These are phyloP conservation scores for Alternaria brassicicola DNA, from an alignment of 2,329 filamentous ascomycete genomes.

Conservation along the genomic window DNA sequence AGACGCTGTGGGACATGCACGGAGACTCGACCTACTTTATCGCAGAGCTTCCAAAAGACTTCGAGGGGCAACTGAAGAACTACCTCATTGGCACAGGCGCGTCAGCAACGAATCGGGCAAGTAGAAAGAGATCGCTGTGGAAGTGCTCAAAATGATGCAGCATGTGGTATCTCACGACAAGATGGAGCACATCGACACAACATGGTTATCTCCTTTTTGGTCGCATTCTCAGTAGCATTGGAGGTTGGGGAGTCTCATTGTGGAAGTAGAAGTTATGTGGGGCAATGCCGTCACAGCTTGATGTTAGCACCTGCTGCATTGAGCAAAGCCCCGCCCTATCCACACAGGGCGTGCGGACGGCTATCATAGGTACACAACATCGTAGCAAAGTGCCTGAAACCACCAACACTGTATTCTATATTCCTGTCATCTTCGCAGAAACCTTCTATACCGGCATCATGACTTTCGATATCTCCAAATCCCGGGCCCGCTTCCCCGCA, in stretches of 20 bases:
- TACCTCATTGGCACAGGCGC: background rate
- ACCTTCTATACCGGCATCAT: background rate
- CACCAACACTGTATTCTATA: background rate
- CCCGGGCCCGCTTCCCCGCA: slow-evolving; percentile 70
- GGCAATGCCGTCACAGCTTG: slow-evolving; percentile 6
- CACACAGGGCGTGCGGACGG: slow-evolving; percentile 8
- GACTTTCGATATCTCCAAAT: slow-evolving; percentile 61
- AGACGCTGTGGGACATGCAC: background rate
- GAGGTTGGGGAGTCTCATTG: background rate
- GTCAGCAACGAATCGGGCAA: background rate
- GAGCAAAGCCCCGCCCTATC: slow-evolving; percentile 13
- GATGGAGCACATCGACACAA: background rate
- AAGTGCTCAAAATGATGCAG: background rate
- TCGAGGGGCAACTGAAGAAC: background rate
- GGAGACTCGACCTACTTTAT: background rate
- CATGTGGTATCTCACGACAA: background rate
- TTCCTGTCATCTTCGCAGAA: too few relatives aligned
- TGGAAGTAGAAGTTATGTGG: slow-evolving; percentile 2
- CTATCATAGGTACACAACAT: slow-evolving; percentile 4
- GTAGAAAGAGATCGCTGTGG: background rate
- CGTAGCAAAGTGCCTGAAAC: background rate
- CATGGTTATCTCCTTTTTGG: background rate
- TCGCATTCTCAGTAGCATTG: background rate
- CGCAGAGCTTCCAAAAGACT: background rate
- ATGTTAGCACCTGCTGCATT: slow-evolving; percentile 15